phyloP scores from a whole-genome alignment of 2,329 filamentous ascomycete species.

The Aspergillus vadensis region DNA sequence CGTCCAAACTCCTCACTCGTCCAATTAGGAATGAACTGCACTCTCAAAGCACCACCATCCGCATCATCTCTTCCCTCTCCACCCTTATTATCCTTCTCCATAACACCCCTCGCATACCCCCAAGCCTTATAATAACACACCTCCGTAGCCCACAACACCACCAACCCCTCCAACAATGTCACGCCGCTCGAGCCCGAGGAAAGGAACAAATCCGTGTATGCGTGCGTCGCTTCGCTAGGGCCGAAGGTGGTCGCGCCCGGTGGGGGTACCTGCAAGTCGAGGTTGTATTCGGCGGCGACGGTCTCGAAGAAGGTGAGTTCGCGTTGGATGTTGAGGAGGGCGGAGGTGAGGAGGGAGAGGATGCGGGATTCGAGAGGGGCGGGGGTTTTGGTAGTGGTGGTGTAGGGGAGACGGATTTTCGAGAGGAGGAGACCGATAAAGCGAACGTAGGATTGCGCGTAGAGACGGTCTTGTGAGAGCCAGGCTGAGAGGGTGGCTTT shows the following conservation, averaged over 20 bases:
- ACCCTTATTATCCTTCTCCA: conserved; percentile 29
- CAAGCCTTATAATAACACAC: conserved; percentile 64
- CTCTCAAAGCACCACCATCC: conserved; percentile 66
- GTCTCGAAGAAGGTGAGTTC: conserved; percentile 70
- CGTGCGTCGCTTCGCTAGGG: conserved; percentile 52
- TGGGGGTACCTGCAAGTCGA: conserved; percentile 52
- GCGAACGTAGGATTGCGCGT: conserved; percentile 69
- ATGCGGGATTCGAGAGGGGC: conserved; percentile 55
- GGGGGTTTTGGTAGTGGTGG: conserved; percentile 28
- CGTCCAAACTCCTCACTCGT: conserved; percentile 60
- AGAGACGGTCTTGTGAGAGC: conserved; percentile 72
- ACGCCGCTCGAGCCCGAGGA: conserved; percentile 55
- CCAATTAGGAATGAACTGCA: conserved; percentile 70
- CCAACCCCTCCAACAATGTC: conserved; percentile 66
- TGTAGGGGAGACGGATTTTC: conserved; percentile 57
- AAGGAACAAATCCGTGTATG: conserved; percentile 62
- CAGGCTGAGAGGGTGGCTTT: conserved; percentile 62
- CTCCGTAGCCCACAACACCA: conserved; percentile 79
- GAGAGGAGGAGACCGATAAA: conserved; percentile 67
- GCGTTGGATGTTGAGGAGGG: conserved; percentile 65
- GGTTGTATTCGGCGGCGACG: conserved; percentile 61
- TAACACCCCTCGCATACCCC: conserved; percentile 44
- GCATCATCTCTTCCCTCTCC: conserved; percentile 47
- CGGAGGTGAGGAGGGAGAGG: conserved; percentile 64
- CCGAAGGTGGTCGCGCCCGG: conserved; percentile 23